phyloP scores from a whole-genome alignment of 495 filamentous ascomycete genomes.

The Parachaetomium inaequale region DNA sequence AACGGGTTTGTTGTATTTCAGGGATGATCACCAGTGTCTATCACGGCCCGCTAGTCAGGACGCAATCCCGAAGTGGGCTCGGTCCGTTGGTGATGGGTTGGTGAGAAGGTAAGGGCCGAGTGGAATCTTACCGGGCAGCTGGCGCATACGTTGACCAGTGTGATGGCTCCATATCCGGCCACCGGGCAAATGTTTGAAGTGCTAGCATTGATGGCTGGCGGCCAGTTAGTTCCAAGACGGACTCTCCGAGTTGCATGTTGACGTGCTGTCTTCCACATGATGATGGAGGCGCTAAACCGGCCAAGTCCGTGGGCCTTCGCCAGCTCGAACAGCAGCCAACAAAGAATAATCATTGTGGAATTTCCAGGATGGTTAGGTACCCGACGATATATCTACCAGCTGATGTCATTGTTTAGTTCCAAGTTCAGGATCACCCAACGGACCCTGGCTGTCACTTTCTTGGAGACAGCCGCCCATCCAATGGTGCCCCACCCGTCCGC shows the following conservation, averaged over 20 bases:
- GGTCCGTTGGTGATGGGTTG: background rate
- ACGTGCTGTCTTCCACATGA: too few relatives aligned
- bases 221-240: background rate
- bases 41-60: background rate
- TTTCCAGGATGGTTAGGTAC: too few relatives aligned
- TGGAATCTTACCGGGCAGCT: background rate
- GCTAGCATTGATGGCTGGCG: background rate
- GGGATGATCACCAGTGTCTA: background rate
- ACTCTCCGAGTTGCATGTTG: background rate
- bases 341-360: too few relatives aligned
- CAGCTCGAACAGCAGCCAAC: too few relatives aligned
- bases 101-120: background rate
- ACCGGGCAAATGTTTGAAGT: background rate
- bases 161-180: background rate
- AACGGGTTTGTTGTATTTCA: background rate
- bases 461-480: too few relatives aligned
- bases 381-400: too few relatives aligned
- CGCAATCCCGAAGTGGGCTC: background rate
- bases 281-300: too few relatives aligned
- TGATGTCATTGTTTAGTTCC: conserved; percentile 1
- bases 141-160: background rate
- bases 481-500: background rate
- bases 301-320: too few relatives aligned
- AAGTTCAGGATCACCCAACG: background rate
- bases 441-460: too few relatives aligned